Evolutionary conservation across 805 yeast species (phyloP).

Genomic region (Metschnikowia bowlesiae): DNA sequence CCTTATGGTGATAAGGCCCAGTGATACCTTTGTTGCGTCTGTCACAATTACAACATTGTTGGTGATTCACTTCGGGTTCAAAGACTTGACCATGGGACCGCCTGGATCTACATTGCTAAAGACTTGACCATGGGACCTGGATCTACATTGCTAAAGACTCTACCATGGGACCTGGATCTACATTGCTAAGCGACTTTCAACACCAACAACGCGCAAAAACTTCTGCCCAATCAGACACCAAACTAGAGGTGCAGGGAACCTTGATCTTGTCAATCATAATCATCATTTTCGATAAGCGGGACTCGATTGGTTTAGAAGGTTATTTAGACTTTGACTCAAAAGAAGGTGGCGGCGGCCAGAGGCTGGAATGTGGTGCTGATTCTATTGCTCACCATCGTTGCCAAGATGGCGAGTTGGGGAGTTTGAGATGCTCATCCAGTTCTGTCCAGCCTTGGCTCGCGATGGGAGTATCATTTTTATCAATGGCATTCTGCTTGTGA

Average conservation of each 20-base stretch:
- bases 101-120: conserved; percentile 53
- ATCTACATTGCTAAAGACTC: conserved; percentile 55
- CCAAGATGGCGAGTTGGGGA: conserved; percentile 64
- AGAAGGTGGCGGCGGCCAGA: conserved; percentile 40
- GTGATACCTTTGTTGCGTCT: too few species aligned
- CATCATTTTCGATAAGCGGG: conserved; percentile 74
- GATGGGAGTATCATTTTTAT: conserved; percentile 75
- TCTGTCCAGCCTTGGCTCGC: conserved; percentile 75
- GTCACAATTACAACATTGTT: too few species aligned
- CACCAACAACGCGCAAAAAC: conserved; percentile 42
- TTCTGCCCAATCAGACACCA: conserved; percentile 63
- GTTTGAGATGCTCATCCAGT: conserved; percentile 54
- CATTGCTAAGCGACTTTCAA: conserved; percentile 53
- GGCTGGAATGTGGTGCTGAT: conserved; percentile 49
- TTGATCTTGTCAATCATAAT: conserved; percentile 68
- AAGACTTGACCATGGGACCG: too few species aligned
- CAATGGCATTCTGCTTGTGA: conserved; percentile 63
- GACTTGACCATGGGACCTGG: too few species aligned
- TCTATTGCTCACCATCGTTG: conserved; percentile 59
- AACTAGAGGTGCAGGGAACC: conserved; percentile 77
- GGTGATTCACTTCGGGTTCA: too few species aligned
- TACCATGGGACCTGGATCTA: too few species aligned
- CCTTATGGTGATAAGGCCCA: too few species aligned
- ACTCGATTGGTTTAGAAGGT: conserved; percentile 51
- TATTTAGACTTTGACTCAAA: conserved; percentile 34